phyloP scores from a whole-genome alignment of 176 grass and related monocot species.

The Rhynchospora breviuscula region DNA sequence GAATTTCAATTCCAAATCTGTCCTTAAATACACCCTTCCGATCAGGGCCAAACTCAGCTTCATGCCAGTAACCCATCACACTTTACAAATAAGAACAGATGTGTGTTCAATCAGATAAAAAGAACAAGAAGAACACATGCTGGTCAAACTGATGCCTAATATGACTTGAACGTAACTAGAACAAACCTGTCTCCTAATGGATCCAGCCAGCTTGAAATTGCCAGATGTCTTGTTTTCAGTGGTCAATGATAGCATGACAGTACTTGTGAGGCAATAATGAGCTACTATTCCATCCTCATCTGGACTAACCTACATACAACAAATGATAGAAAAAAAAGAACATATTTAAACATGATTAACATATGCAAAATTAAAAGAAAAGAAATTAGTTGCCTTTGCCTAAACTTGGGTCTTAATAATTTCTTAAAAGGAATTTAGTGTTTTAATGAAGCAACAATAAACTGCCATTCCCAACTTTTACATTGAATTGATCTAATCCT shows the following conservation, averaged over 20 bases:
- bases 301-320: conserved; percentile 49
- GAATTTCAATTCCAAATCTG: no score
- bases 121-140: not conserved
- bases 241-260: conserved; percentile 81
- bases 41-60: not conserved
- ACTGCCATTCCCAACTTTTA: not conserved
- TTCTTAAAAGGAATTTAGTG: not conserved
- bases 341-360: not conserved
- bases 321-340: conserved; percentile 6
- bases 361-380: not conserved
- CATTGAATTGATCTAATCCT: not conserved
- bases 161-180: not conserved
- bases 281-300: conserved; percentile 59
- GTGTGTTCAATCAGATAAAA: not conserved
- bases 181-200: conserved; percentile 88
- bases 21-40: no score
- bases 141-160: conserved; percentile 6
- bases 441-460: not conserved
- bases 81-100: not conserved
- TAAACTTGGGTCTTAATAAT: not conserved
- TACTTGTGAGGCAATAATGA: conserved; percentile 94
- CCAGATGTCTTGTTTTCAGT: conserved; percentile 78
- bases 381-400: not conserved
- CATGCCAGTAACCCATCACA: not conserved
- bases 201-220: conserved; percentile 88